Evolutionary conservation across 1,139 yeast species (phyloP).

Genomic region (Nakaseomyces sp.): DNA sequence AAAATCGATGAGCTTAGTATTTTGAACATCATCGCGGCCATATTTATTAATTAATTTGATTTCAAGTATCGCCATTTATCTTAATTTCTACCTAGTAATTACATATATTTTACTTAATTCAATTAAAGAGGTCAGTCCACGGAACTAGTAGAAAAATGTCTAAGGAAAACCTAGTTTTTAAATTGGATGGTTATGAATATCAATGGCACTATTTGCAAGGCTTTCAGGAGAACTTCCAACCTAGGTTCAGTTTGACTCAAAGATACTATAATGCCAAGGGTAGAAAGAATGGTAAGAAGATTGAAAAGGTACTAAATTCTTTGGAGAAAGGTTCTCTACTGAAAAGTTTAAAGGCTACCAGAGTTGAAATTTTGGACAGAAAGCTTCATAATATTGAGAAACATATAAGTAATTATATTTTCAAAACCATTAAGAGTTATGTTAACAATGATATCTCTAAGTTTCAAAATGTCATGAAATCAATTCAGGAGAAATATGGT

Average conservation of each 20-base stretch:
- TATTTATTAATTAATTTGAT: too few relatives aligned
- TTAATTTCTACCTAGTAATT: too few relatives aligned
- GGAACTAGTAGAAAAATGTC: too few relatives aligned
- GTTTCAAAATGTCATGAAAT: constrained; percentile 8
- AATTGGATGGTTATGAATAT: constrained; percentile 33
- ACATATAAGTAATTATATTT: constrained; percentile 23
- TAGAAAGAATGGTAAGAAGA: constrained; percentile 32
- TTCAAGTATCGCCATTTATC: too few relatives aligned
- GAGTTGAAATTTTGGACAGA: constrained; percentile 39
- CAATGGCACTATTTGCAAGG: constrained; percentile 28
- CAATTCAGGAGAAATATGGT: constrained; percentile 13
- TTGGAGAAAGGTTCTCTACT: constrained; percentile 37
- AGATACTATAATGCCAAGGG: constrained; percentile 42
- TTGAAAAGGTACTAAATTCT: constrained; percentile 35
- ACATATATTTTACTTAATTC: too few relatives aligned
- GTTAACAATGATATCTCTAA: constrained; percentile 9
- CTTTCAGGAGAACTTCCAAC: constrained; percentile 29
- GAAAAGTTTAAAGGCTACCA: constrained; percentile 38
- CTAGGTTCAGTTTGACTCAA: constrained; percentile 49
- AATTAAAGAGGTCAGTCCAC: too few relatives aligned
- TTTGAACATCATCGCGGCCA: too few relatives aligned
- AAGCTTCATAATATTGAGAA: constrained; percentile 44
- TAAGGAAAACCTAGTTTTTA: constrained; percentile 29
- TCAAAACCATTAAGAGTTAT: constrained; percentile 18
- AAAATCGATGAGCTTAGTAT: constrained; percentile 1